Conservation (phyloP, 1,284 basidiomycete species). For the Bondarzewia mesenterica region DNA sequence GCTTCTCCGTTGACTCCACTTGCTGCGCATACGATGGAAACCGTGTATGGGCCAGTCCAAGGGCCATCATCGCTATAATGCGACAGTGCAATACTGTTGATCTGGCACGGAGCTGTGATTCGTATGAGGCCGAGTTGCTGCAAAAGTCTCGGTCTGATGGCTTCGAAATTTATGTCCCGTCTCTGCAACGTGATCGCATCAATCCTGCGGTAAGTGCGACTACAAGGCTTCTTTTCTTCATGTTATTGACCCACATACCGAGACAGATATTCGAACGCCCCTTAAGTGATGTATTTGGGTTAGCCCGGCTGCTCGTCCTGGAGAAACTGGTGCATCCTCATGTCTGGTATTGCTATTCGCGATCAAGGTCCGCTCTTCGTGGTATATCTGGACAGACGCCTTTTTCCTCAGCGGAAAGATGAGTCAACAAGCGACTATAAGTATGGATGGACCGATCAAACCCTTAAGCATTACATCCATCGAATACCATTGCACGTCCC, state of each 20-base stretch:
- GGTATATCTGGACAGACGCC: conserved; percentile 41
- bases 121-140: conserved; percentile 52
- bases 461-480: too few species aligned
- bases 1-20: conserved; percentile 54
- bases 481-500: conserved; percentile 50
- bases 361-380: conserved; percentile 32
- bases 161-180: conserved; percentile 49
- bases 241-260: neutral
- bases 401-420: conserved; percentile 28
- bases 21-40: conserved; percentile 49
- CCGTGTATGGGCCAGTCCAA: conserved; percentile 48
- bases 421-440: conserved; percentile 50
- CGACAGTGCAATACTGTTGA: conserved; percentile 53
- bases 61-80: conserved; percentile 49
- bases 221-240: neutral
- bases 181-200: conserved; percentile 37
- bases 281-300: conserved; percentile 42
- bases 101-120: conserved; percentile 49
- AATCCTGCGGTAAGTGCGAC: conserved; percentile 40
- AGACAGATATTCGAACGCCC: conserved; percentile 50
- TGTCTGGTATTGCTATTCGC: conserved; percentile 32
- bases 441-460: too few species aligned
- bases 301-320: conserved; percentile 50
- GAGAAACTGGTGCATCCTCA: conserved; percentile 36
- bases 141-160: conserved; percentile 42